Evolutionary conservation across 257 asterid genomes (phyloP), one percentile per base, ranked within the genome.

Genomic region (Nicotiana benthamiana): DNA sequence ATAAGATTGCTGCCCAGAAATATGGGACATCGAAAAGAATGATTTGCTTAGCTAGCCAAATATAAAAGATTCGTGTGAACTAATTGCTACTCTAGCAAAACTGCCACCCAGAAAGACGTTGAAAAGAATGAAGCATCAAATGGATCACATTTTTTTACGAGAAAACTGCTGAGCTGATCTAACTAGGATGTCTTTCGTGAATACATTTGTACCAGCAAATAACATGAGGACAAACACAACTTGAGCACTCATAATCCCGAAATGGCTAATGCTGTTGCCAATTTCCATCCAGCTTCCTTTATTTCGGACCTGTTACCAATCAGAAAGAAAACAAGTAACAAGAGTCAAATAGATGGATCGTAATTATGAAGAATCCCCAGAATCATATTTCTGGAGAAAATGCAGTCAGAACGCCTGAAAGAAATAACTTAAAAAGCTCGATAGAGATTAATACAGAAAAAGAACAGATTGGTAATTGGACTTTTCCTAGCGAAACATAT

Each of bases 221-320:
- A 96, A 94, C 92, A 92, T 59, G 6, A 94, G 93, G 77, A 94
- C 98, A 57, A 94, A 94, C 83, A 94, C 99, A 20, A 96, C 99
- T 81, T 94, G 98, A 40, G 98, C 98, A 77, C 99, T 96, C 99
- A 96, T 92, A 67, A 92, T 96, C 10, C 99, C 98, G 24, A 94
- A 96, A 90, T 96, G 98, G 89, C 99, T 96, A 4, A 96, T 96
- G 90, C 92, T 93, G 93, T 96, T 96, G 1, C 99, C 99, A 20
- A 96, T 96, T 86, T 96, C 99, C 98, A 96, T 96, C 99, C 98
- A 96, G 88, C 99, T 94, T 79, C 99, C 99, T 2, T 94, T 94
- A 72, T 96, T 96, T 64, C 80, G 89, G 53, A 92, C 99, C 98
- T 94, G 87, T 81, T n/a, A 83, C 51, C 66, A 79, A 75, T 60